These are phyloP conservation scores for Trametes sp. DNA, from an alignment of 1,284 basidiomycete species.

Conservation along the genomic window DNA sequence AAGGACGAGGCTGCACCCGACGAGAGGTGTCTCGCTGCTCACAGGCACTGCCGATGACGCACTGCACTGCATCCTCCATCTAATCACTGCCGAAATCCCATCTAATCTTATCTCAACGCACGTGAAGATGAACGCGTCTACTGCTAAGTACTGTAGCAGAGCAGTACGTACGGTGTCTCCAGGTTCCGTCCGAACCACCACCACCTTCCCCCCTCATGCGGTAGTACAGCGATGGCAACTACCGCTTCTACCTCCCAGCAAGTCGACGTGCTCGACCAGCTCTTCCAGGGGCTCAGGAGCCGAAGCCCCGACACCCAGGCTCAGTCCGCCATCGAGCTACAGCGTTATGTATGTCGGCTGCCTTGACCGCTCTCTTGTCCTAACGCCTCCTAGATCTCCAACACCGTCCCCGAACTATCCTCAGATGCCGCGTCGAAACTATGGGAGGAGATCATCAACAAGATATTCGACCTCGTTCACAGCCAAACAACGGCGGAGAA, in stretches of 20 bases:
- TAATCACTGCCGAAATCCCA: not conserved
- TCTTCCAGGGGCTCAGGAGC: conserved; percentile 71
- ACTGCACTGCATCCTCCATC: conserved; percentile 3
- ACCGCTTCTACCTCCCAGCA: conserved; percentile 56
- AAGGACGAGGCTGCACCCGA: too few species aligned
- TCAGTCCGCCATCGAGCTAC: conserved; percentile 70
- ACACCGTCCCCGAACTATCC: conserved; percentile 77
- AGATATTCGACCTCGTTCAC: conserved; percentile 85
- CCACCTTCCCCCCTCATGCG: conserved; percentile 6
- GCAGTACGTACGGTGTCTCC: too few species aligned
- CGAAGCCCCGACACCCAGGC: conserved; percentile 67
- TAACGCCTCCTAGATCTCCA: conserved; percentile 61
- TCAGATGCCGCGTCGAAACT: conserved; percentile 79
- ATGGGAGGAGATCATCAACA: conserved; percentile 85
- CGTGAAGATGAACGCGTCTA: conserved; percentile 22
- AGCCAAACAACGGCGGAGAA: conserved; percentile 79
- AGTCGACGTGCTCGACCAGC: conserved; percentile 66
- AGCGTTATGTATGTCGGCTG: conserved; percentile 67
- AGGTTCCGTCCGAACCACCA: not conserved
- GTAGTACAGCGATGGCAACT: conserved; percentile 58
- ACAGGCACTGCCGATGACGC: conserved; percentile 18
- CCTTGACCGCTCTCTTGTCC: not conserved
- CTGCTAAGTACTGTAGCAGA: not conserved
- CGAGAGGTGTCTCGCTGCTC: too few species aligned
- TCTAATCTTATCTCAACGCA: conserved; percentile 18